Evolutionary conservation across 352 stramenopile genomes (phyloP), one percentile per base, ranked within the genome.

Genomic region (Plasmopara halstedii): DNA sequence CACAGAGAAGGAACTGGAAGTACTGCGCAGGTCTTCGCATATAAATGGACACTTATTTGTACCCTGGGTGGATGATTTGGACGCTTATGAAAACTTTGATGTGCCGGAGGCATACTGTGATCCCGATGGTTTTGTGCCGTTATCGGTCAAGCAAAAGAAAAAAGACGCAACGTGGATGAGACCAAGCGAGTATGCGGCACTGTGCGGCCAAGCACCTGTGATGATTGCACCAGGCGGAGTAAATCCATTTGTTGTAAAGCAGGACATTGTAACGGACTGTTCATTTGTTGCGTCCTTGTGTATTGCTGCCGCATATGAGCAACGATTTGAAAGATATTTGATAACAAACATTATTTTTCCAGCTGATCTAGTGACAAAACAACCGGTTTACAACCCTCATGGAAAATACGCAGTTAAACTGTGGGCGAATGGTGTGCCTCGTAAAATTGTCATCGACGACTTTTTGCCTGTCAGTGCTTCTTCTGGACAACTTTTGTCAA

Each of bases 341-440:
- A 96, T 97, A 62, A 95, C 88, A n/a, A 93, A 91, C 42, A 96
- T 97, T 53, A 92, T 99, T 20, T 98, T 94, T 49, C 96, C 96
- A 0, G 83, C 98, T 47, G 82, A 97, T 42, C 53, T 58, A 11
- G 44, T 36, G 10, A 80, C 81, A 8, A 64, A 74, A 13, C 63
- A 81, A 34, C 75, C 73, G 9, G 46, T 80, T 44, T 87, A 86
- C 57, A 98, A 98, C 64, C 88, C 89, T 2, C 65, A 64, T 3
- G 96, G 96, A 2, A 97, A 98, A 46, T 99, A 99, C 52, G 85
- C 97, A 31, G 90, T 99, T 1, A 98, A 98, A 51, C 66, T 99
- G 3, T 98, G 90, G 83, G 79, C 96, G 0, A 98, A 98, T 50
- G 96, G 96, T 19, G 82, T 97, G 15, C 84, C 74, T 2, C 64